Evolutionary conservation across 2,329 filamentous ascomycete genomes (phyloP).

Genomic region (Neobulgaria alba): DNA sequence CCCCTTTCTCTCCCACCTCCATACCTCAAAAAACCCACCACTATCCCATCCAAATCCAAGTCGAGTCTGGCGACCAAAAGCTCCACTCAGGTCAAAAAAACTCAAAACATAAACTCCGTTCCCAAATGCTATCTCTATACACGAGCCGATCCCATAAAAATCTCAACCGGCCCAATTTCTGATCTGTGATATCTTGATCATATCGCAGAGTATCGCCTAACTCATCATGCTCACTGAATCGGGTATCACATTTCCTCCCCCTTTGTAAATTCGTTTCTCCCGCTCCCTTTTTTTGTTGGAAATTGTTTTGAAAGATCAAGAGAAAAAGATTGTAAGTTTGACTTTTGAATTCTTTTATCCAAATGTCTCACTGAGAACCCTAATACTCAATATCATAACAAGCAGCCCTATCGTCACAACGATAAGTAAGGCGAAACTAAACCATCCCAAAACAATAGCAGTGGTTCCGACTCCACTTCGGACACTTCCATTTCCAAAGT

Average conservation of each 20-base stretch:
- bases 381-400: slow-evolving; percentile 94
- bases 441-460: slow-evolving; percentile 97
- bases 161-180: too few relatives aligned
- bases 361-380: slow-evolving; percentile 55
- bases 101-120: slow-evolving; percentile 15
- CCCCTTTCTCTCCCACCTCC: too few relatives aligned
- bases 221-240: slow-evolving; percentile 22
- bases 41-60: slow-evolving; percentile 7
- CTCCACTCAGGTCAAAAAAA: slow-evolving; percentile 7
- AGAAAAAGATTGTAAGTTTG: not conserved
- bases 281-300: too few relatives aligned
- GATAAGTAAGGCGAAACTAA: slow-evolving; percentile 86
- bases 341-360: slow-evolving; percentile 18
- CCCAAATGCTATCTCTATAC: slow-evolving; percentile 23
- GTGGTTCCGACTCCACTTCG: slow-evolving; percentile 82
- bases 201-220: too few relatives aligned
- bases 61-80: too few relatives aligned
- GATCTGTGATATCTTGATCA: too few relatives aligned
- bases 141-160: slow-evolving; percentile 11
- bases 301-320: not conserved
- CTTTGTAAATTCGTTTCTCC: slow-evolving; percentile 1
- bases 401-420: slow-evolving; percentile 91
- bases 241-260: slow-evolving; percentile 9
- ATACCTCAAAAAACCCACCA: not conserved
- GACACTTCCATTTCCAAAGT: slow-evolving; percentile 84